Evolutionary conservation across 805 yeast genomes (phyloP).

Genomic region (Wickerhamia fluorescens): DNA sequence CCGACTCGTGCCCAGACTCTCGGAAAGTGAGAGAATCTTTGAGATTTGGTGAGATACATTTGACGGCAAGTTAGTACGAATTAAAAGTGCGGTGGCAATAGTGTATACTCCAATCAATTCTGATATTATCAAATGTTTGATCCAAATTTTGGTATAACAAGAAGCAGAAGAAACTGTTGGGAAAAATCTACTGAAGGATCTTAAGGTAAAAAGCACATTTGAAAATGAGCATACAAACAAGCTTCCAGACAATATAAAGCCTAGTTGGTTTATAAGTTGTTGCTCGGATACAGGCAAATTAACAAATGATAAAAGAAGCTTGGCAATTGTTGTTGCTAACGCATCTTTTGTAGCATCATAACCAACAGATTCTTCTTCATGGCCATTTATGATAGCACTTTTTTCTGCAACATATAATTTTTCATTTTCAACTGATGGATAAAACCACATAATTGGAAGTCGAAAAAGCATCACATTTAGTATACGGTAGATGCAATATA

Average conservation of each 20-base stretch:
- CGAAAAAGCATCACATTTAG: constrained; percentile 34
- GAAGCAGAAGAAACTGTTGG: constrained; percentile 9
- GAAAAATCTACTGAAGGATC: constrained; percentile 37
- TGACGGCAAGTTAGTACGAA: constrained; percentile 42
- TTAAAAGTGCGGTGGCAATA: constrained; percentile 43
- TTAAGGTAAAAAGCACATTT: constrained; percentile 54
- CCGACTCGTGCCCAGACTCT: constrained; percentile 15
- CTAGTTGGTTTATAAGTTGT: constrained; percentile 37
- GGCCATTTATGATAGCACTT: too few species aligned
- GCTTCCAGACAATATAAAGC: constrained; percentile 49
- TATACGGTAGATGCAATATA: constrained; percentile 46
- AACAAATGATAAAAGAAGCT: constrained; percentile 22
- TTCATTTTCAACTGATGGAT: too few species aligned
- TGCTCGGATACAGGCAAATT: constrained; percentile 26
- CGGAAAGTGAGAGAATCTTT: constrained; percentile 30
- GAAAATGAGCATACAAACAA: constrained; percentile 59
- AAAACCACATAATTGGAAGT: constrained; percentile 25
- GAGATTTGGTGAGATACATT: constrained; percentile 36
- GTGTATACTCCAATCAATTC: constrained; percentile 46
- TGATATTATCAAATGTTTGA: constrained; percentile 31
- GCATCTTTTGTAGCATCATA: constrained; percentile 31
- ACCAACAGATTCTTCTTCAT: constrained; percentile 4
- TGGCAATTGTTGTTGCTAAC: constrained; percentile 42
- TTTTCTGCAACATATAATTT: constrained; percentile 5
- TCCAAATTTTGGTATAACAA: constrained; percentile 20